Base-by-base conservation (phyloP, 257 asterid genomes). In the Ilex asprella region DNA sequence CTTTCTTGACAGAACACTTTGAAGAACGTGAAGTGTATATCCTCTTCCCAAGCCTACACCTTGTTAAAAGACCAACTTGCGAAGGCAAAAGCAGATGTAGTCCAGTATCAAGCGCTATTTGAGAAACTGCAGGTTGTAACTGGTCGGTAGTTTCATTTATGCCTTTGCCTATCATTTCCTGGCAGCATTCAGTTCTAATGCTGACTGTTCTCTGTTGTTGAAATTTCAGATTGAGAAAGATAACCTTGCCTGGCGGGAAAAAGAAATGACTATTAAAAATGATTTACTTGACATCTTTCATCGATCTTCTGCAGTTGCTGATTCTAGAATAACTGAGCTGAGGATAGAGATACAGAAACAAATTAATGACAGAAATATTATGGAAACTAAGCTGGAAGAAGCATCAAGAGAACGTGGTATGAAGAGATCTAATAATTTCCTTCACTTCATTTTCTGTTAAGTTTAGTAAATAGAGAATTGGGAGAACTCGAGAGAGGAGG, bases 121-220 rank as follows among this genome's bases (percentile, higher is more conserved):
- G 95, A 87, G 82, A 87, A 90, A 84, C 78, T 93, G 65, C 99
- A 93, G 99, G 99, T 92, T 77, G 80, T 70, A 61, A 67, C 61
- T 67, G 71, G 73, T 73, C 64, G 76, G 64, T 62, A 58, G 79
- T 68, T 74, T 74, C 68, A n/a, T 68, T 67, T 67, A 58, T 73
- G 43, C 54, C 39, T 70, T 60, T 60, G 31, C 57, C 69, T 58
- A 31, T 62, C 57, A 32, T 70, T 39, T 35, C 63, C 14, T n/a
- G 56, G 73, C 46, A 32, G 55, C 58, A 73, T 63, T 31, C 11
- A n/a, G 32, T 8, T 21, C 43, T 29, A 66, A 51, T 71, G 43
- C 73, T 71, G 53, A 71, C 61, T 65, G 58, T 55, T 61, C 49
- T 49, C 41, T 43, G 43, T 67, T 64, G 41, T n/a, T 53, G 27